Evolutionary conservation across 345 rosid genomes (phyloP).

Genomic region (Erodium maritimum): DNA sequence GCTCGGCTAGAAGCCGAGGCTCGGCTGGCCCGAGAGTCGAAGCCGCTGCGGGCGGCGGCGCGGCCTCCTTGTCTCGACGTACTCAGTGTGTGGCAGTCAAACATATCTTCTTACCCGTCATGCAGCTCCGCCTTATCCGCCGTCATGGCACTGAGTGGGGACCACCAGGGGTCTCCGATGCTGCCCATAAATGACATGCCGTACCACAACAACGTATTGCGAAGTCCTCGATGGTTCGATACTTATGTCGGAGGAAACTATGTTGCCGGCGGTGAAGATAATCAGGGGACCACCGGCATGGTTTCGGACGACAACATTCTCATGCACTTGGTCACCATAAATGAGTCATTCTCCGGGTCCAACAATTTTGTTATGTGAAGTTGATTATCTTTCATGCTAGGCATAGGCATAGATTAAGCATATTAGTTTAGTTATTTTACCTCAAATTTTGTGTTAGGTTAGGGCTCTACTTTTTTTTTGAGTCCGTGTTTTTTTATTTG

Average conservation of each 20-base stretch:
- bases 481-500: too few species aligned
- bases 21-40: constrained; percentile 7
- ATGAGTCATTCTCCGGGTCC: too few species aligned
- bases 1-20: constrained; percentile 28
- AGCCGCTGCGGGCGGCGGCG: neutral
- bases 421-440: too few species aligned
- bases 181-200: neutral
- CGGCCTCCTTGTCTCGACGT: neutral
- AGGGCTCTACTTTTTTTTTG: too few species aligned
- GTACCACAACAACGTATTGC: neutral
- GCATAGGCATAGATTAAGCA: too few species aligned
- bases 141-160: neutral
- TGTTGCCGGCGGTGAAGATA: neutral
- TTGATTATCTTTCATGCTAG: neutral
- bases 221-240: neutral
- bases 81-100: neutral
- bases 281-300: neutral
- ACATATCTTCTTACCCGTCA: neutral
- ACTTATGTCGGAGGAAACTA: neutral
- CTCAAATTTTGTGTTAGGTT: too few species aligned
- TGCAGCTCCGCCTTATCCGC: neutral
- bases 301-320: neutral
- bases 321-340: neutral
- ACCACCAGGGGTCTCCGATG: neutral
- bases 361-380: too few species aligned